A percentile compares a stretch with the other conserved stretches of the same genome.
Conservation (phyloP, 768 basidiomycete species). For the Kwoniella pini region DNA sequence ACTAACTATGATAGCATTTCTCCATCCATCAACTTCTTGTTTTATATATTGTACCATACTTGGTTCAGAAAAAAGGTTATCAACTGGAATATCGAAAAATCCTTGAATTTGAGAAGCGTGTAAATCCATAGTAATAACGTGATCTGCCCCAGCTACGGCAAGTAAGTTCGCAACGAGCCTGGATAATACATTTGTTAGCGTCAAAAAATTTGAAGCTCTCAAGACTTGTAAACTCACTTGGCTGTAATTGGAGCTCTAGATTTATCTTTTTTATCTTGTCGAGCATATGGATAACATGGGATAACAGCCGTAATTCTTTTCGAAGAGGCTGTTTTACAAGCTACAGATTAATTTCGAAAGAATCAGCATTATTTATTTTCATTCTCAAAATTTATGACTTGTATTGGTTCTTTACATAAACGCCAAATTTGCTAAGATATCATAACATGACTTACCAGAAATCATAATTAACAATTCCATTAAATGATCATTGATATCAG, state of each 20-base stretch:
- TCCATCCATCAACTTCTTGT: constrained; percentile 75
- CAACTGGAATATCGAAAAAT: constrained; percentile 98
- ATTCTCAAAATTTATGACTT: too few relatives aligned
- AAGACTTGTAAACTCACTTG: constrained; percentile 59
- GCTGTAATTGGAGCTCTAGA: constrained; percentile 96
- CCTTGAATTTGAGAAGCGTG: constrained; percentile 99
- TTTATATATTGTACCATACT: constrained; percentile 93
- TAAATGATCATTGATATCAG: constrained; percentile 76
- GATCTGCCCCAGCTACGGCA: constrained; percentile 79
- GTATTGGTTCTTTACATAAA: too few relatives aligned
- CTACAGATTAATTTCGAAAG: too few relatives aligned
- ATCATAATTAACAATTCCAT: constrained; percentile 99
- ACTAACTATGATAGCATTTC: constrained; percentile 88
- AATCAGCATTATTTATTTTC: too few relatives aligned
- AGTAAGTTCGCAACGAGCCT: constrained; percentile 94
- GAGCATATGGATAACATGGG: constrained; percentile 92
- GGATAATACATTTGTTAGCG: background rate
- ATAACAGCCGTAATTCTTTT: constrained; percentile 98
- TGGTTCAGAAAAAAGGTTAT: constrained; percentile 98
- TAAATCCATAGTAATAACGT: constrained; percentile 99
- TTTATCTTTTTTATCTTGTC: constrained; percentile 99
- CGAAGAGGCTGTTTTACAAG: constrained; percentile 99
- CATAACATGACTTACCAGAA: constrained; percentile 60
- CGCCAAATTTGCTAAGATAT: background rate
- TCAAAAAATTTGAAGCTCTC: background rate